Base-by-base conservation (phyloP, 345 rosid species). In the Rubroshorea leprosula region DNA sequence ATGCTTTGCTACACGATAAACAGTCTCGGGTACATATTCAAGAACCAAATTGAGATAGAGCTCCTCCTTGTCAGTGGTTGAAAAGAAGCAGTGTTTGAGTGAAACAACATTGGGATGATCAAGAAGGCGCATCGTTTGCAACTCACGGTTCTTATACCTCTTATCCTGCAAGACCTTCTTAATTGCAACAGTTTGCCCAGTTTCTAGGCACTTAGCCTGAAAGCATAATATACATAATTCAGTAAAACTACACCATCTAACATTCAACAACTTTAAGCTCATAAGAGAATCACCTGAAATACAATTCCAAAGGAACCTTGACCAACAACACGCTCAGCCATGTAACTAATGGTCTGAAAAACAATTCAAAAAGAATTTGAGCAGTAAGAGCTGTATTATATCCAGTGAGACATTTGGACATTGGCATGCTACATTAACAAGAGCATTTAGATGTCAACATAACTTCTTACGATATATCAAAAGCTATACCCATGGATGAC, bases 121-220 rank as follows among this genome's bases (percentile, higher is more conserved):
- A 63, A 81, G 73, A 35, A 76, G 72, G 44, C 86, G 83, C 83
- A 81, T 78, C 54, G 79, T 64, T 72, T 78, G 86, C 70, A 81
- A 61, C 67, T 81, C 86, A 8, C 86, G 83, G 56, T 81, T 81
- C 69, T 81, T 81, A 19, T 81, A 81, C 53, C 86, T 73, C 65
- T 78, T 74, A 21, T 57, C 60, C 49, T 57, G 60, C 20, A 57
- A 44, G 23, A 57, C 60, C 50, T 57, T 57, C 49, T 81, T 81
- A 45, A 81, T 81, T 7, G 83, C 87, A 66, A 82, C 78, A 51
- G 76, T 74, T 68, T 82, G 82, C 10, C 87, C 82, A 15, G 73
- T 74, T 71, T 82, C 87, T 57, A 82, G 72, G 63, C 87, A 82
- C 57, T 74, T 82, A 43, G 82, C 83, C 83, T 82, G 57, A 54